Conservation (phyloP, 768 basidiomycete genomes). For the Scleroderma bovista region DNA sequence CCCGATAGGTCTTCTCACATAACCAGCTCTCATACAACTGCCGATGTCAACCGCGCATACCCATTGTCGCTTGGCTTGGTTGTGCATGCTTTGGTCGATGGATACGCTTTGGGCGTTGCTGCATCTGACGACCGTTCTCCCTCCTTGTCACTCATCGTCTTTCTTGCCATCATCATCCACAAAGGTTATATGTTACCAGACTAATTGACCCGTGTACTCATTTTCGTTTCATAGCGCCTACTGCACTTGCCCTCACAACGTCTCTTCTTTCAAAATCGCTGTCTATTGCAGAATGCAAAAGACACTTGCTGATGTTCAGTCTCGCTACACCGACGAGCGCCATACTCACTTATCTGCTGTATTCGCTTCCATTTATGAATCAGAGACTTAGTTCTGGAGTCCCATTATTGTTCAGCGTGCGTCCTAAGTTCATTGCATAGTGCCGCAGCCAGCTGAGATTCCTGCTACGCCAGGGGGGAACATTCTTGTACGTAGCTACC, state of each 20-base stretch:
- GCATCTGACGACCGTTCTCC: slow-evolving; percentile 38
- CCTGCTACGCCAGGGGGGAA: slow-evolving; percentile 74
- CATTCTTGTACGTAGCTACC: slow-evolving; percentile 92
- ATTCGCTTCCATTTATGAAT: slow-evolving; percentile 42
- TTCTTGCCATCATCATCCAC: slow-evolving; percentile 86
- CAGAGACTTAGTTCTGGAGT: slow-evolving; percentile 59
- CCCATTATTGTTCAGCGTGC: slow-evolving; percentile 79
- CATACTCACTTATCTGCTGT: slow-evolving; percentile 63
- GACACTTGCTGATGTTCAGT: slow-evolving; percentile 73
- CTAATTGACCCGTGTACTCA: slow-evolving; percentile 4
- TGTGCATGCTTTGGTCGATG: slow-evolving; percentile 87
- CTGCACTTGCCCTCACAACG: slow-evolving; percentile 82
- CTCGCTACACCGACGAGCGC: slow-evolving; percentile 82
- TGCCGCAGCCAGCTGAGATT: not conserved
- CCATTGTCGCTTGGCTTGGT: slow-evolving; percentile 82
- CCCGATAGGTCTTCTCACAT: slow-evolving; percentile 9
- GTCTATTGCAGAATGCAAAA: slow-evolving; percentile 60
- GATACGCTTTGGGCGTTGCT: slow-evolving; percentile 85
- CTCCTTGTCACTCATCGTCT: slow-evolving; percentile 75
- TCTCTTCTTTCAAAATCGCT: slow-evolving; percentile 78
- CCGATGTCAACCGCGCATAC: slow-evolving; percentile 40
- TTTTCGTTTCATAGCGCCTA: slow-evolving; percentile 58
- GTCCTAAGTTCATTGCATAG: slow-evolving; percentile 20
- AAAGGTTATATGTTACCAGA: slow-evolving; percentile 51
- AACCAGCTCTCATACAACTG: slow-evolving; percentile 12